Percentiles rank a stretch among this genome's conserved stretches.
Evolutionary conservation across 257 asterid species (phyloP).

Genomic region (Salvia hispanica): DNA sequence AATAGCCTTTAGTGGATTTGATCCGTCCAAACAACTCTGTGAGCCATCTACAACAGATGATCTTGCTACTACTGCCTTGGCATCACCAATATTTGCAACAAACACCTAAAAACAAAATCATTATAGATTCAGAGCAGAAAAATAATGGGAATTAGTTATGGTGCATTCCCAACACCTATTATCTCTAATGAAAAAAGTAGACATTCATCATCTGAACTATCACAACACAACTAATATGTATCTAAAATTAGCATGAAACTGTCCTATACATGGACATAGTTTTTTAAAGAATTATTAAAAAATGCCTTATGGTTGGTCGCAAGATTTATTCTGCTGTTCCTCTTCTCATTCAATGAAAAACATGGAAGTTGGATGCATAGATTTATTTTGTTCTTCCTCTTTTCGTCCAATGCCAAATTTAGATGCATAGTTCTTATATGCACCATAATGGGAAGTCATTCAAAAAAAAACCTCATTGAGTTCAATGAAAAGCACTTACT

Average conservation of each 20-base stretch:
- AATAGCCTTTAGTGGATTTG: constrained; percentile 63
- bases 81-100: constrained; percentile 92
- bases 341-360: not conserved
- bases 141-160: not conserved
- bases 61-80: constrained; percentile 86
- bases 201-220: constrained; percentile 7
- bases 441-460: not conserved
- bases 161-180: not conserved
- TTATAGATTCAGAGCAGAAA: constrained; percentile 21
- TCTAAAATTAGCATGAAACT: not conserved
- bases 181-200: not conserved
- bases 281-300: not conserved
- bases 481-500: not conserved
- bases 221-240: constrained; percentile 8
- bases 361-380: not conserved
- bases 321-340: not conserved
- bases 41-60: constrained; percentile 54
- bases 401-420: not conserved
- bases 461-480: not conserved
- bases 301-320: not conserved
- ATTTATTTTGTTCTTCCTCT: not conserved
- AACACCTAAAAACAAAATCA: constrained; percentile 55
- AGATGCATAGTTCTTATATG: not conserved
- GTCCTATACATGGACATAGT: not conserved
- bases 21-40: constrained; percentile 35